Conservation (phyloP, 2,329 filamentous ascomycete species). For the Cladosporium austrohemisphaericum region DNA sequence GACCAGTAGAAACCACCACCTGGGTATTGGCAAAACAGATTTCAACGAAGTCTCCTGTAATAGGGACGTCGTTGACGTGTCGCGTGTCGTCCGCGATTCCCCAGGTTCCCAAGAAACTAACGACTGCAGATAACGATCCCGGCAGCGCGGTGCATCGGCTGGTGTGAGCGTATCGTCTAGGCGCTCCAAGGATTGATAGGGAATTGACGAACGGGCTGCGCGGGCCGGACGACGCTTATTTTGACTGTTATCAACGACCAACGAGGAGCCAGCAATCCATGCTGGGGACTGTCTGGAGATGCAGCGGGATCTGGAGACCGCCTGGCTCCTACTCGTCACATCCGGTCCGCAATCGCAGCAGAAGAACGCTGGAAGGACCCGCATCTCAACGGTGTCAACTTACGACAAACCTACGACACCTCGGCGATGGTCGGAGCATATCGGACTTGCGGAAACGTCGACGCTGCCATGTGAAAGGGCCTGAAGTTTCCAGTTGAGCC, state of each 20-base stretch:
- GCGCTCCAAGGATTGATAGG: slow-evolving; percentile 1
- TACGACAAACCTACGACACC: slow-evolving; percentile 3
- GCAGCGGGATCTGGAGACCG: neutral
- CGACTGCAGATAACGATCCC: slow-evolving; percentile 5
- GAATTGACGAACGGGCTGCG: slow-evolving; percentile 1
- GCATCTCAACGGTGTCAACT: neutral
- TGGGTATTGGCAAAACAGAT: neutral
- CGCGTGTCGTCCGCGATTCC: neutral
- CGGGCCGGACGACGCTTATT: slow-evolving; percentile 2
- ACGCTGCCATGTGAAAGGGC: neutral
- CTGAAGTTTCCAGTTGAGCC: slow-evolving; percentile 3
- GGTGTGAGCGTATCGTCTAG: slow-evolving; percentile 4
- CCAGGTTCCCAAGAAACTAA: slow-evolving; percentile 1
- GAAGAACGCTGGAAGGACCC: neutral
- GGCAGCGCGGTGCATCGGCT: slow-evolving; percentile 1
- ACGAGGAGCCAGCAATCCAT: slow-evolving; percentile 1
- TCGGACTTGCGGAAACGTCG: slow-evolving; percentile 2
- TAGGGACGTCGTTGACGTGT: neutral
- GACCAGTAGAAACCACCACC: neutral
- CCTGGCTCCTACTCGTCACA: neutral
- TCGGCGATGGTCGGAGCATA: neutral
- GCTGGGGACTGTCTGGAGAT: too few species aligned
- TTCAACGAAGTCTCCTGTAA: neutral
- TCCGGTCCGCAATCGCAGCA: slow-evolving; percentile 4
- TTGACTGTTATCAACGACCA: slow-evolving; percentile 5